phyloP scores from a whole-genome alignment of 148 eudicot species.

The Silene conica region DNA sequence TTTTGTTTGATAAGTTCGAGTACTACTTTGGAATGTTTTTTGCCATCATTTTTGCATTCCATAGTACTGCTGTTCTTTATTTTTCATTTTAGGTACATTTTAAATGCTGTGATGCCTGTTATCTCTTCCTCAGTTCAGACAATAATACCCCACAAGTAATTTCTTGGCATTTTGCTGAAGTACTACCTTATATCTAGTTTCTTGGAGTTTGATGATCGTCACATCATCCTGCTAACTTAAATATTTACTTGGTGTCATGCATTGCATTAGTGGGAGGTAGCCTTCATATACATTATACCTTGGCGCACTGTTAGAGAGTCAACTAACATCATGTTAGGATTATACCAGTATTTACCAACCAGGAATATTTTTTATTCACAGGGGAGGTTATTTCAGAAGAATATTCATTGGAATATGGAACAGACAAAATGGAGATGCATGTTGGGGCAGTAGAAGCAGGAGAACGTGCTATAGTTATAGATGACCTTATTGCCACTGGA shows the following conservation, averaged over 20 bases:
- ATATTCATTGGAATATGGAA: slow-evolving; percentile 89
- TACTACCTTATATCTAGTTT: neutral
- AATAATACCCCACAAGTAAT: neutral
- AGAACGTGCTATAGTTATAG: slow-evolving; percentile 80
- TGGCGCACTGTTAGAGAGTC: neutral
- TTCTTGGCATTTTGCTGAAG: neutral
- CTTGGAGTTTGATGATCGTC: neutral
- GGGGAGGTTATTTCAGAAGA: slow-evolving; percentile 93
- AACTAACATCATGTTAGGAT: neutral
- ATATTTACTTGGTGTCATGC: neutral
- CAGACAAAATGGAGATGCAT: slow-evolving; percentile 94
- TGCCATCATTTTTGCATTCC: neutral
- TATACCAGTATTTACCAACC: neutral
- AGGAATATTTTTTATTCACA: slow-evolving; percentile 26
- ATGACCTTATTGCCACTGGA: slow-evolving; percentile 96
- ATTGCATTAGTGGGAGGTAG: neutral
- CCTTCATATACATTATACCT: neutral
- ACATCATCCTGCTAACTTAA: neutral
- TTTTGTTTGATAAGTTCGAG: too few relatives aligned
- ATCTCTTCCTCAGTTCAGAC: neutral
- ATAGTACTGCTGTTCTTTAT: neutral
- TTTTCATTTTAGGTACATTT: neutral
- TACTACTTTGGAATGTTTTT: neutral
- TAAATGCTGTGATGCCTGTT: neutral
- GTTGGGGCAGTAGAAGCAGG: slow-evolving; percentile 93